Base-by-base conservation (phyloP, 75 land plant genomes). In the Gnetum montanum region DNA sequence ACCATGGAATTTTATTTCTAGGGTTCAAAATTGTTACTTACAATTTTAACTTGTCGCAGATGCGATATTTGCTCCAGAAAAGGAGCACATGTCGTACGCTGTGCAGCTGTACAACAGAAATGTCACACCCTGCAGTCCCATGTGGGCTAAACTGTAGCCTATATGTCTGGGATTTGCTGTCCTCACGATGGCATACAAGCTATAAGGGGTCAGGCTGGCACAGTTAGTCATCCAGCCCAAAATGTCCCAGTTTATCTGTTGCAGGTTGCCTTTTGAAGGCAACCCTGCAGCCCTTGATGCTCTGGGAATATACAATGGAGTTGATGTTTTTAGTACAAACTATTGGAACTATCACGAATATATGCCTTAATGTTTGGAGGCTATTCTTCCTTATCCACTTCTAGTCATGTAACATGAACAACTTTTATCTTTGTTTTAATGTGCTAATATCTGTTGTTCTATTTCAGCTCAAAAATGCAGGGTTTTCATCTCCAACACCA, bases 21-120 rank as follows among this genome's bases (percentile, higher is more conserved):
- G n/a, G n/a, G n/a, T n/a, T n/a, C n/a, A n/a, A n/a, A n/a, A n/a
- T n/a, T n/a, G n/a, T n/a, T 49, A 26, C 55, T 74, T 79, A 66
- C 83, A 66, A 40, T 71, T 72, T 64, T 65, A 59, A 54, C 82
- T 84, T 85, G 78, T 74, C 82, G 82, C 95, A 89, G 95, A 77
- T 85, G 95, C 95, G 95, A 89, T 89, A 89, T 89, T 73, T 89
- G 95, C 95, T 89, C 95, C 86, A 59, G 86, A 70, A 62, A n/a
- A 71, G 86, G 95, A 85, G 95, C 95, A 72, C 77, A 89, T 89
- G 95, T 89, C 90, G 95, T 89, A 89, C 86, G 78, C 95, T 89
- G 95, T 81, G 59, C 67, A 78, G 80, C 79, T 68, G 68, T 65
- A 54, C 68, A 68, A 73, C 74, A 60, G 62, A 61, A 44, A 50